Evolutionary conservation across 257 asterid genomes (phyloP), one percentile per base, ranked within the genome.

Genomic region (Handroanthus guayacan): DNA sequence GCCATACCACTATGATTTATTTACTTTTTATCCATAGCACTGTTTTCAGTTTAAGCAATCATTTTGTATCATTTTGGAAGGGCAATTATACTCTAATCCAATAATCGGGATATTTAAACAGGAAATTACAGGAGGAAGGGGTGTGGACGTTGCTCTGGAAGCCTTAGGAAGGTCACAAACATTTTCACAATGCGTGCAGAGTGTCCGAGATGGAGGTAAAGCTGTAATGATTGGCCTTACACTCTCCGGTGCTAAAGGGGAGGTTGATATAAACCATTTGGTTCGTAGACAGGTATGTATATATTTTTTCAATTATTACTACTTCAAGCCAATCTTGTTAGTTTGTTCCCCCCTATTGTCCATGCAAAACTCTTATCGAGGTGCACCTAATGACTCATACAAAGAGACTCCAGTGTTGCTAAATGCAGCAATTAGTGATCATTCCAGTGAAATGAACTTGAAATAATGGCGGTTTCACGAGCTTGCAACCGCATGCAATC

Each of bases 211-310:
- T 85, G 99, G 99, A 70, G 99, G 99, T 31, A 95, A 95, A 78
- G 99, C 99, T 75, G 98, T 95, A 55, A 95, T 92, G 99, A 95
- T 95, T 68, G 99, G 99, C 72, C 99, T 95, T 48, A 84, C 99
- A 2, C 87, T 85, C 76, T 76, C 97, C 71, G 97, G 97, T 66
- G 88, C 93, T 57, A 91, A 91, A 81, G 99, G 99, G 44, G 99
- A 95, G 88, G 86, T 95, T 45, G 99, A 95, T 64, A 95, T 95
- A 47, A 95, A 92, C 83, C 99, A 89, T 81, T 82, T 95, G 87
- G 99, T 95, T 82, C 98, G 99, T 16, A 86, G 96, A 79, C 98
- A 92, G 99, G 99, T 94, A 39, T 31, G 82, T 50, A 2, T 25
- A 3, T 39, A 39, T 39, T 39, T 3, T 39, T 39, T 3, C 2